Evolutionary conservation across 2,329 filamentous ascomycete genomes (phyloP).

Genomic region (Cladophialophora exuberans): DNA sequence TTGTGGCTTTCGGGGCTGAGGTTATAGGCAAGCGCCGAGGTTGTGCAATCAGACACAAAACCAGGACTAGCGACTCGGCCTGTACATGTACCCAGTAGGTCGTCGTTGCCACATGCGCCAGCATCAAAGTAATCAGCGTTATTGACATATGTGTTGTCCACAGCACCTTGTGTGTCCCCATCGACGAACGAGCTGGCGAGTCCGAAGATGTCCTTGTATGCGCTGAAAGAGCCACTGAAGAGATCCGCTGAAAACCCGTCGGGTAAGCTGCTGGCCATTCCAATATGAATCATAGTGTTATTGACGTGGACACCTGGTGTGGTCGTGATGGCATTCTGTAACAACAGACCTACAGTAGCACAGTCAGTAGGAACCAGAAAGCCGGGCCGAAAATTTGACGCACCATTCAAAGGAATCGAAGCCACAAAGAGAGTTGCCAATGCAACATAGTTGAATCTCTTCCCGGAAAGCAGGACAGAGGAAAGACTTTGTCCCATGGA

Average conservation of each 20-base stretch:
- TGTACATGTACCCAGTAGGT: background rate
- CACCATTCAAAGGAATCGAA: slow-evolving; percentile 4
- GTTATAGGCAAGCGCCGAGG: background rate
- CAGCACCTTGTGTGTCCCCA: background rate
- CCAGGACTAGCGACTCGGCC: background rate
- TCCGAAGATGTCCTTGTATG: background rate
- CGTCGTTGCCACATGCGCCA: background rate
- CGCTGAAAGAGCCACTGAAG: background rate
- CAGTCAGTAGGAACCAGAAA: background rate
- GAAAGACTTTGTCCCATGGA: slow-evolving; percentile 1
- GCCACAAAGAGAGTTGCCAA: slow-evolving; percentile 11
- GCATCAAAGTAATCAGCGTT: background rate
- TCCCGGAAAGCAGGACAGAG: slow-evolving; percentile 4
- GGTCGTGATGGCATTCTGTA: background rate
- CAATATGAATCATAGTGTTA: background rate
- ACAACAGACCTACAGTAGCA: background rate
- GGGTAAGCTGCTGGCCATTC: background rate
- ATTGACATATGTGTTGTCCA: background rate
- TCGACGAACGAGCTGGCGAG: background rate
- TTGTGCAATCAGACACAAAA: background rate
- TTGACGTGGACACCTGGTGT: background rate
- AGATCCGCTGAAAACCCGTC: background rate
- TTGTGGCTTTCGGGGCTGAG: background rate
- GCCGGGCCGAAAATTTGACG: background rate
- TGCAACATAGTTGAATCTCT: slow-evolving; percentile 8